Percentiles rank a stretch among this genome's conserved stretches.
Evolutionary conservation across 2,329 filamentous ascomycete genomes (phyloP).

Genomic region (Colletotrichum phormii): DNA sequence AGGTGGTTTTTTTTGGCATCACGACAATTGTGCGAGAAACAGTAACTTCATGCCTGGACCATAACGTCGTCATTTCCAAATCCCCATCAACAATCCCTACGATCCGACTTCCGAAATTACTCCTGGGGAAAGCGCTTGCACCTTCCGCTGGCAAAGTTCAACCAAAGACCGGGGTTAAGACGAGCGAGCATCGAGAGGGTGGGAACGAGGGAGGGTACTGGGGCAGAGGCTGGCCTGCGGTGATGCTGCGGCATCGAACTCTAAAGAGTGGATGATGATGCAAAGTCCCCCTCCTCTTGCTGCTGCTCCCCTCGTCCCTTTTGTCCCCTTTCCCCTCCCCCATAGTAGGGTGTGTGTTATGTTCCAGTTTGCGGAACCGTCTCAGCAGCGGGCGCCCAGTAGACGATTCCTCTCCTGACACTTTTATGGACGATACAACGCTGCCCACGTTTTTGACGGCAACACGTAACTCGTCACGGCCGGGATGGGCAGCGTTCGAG

Average conservation of each 20-base stretch:
- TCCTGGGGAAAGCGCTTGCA: slow-evolving; percentile 29
- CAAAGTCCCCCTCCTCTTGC: not conserved
- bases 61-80: slow-evolving; percentile 23
- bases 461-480: slow-evolving; percentile 14
- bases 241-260: slow-evolving; percentile 27
- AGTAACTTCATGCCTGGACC: slow-evolving; percentile 1
- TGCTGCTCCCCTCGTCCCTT: not conserved
- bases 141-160: slow-evolving; percentile 21
- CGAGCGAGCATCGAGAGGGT: not conserved
- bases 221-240: slow-evolving; percentile 7
- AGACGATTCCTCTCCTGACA: slow-evolving; percentile 10
- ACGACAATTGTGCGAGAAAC: slow-evolving; percentile 6
- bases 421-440: slow-evolving; percentile 16
- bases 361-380: slow-evolving; percentile 1
- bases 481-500: slow-evolving; percentile 11
- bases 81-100: slow-evolving; percentile 8
- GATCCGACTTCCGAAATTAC: slow-evolving; percentile 33
- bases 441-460: slow-evolving; percentile 34
- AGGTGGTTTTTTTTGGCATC: not conserved
- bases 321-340: not conserved
- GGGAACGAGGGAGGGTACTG: not conserved
- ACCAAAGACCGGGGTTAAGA: not conserved
- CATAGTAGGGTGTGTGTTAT: not conserved
- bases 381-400: slow-evolving; percentile 8
- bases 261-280: slow-evolving; percentile 30